Evolutionary conservation across 768 basidiomycete species (phyloP), one percentile per base, ranked within the genome.

Genomic region (Mycena haematopus): DNA sequence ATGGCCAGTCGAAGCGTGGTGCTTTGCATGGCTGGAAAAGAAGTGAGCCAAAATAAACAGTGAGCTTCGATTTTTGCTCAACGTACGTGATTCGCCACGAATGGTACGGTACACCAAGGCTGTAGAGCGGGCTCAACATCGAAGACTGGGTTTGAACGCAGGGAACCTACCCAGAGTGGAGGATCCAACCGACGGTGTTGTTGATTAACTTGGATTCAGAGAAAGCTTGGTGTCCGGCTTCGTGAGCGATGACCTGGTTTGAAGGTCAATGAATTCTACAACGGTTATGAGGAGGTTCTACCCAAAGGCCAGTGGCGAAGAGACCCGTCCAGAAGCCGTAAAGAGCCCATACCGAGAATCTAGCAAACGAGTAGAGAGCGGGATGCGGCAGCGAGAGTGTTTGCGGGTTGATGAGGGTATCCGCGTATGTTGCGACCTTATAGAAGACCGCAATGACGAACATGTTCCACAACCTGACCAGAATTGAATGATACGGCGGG

Each of bases 201-300:
- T 99, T 99, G 77, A 97, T 83, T 29, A 80, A 74, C 80, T 96
- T 96, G 56, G 89, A 95, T 67, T 95, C 89, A 1, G 95, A 98
- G 82, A 94, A 99, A 0, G 93, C 92, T 75, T 96, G 95, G 75
- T 99, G 96, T 31, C 96, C 96, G 69, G 93, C 95, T 77, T 98
- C 95, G 72, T 96, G 95, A 95, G 90, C 96, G 5, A 62, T 24
- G 1, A 58, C 52, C 52, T 61, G 25, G n/a, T 36, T 33, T 38
- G 22, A 17, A 0, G 7, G 51, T 52, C 52, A 46, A 27, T 36
- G 6, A 35, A 22, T 29, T 31, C 54, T 54, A 35, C 95, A 21
- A 29, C 17, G 6, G 9, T n/a, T 17, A 40, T 19, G 24, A 29
- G 2, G 7, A 15, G n/a, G 24, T 40, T 27, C 14, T 54, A 54